Base-by-base conservation (phyloP, 1,284 basidiomycete genomes). In the Rugosomyces carneus region DNA sequence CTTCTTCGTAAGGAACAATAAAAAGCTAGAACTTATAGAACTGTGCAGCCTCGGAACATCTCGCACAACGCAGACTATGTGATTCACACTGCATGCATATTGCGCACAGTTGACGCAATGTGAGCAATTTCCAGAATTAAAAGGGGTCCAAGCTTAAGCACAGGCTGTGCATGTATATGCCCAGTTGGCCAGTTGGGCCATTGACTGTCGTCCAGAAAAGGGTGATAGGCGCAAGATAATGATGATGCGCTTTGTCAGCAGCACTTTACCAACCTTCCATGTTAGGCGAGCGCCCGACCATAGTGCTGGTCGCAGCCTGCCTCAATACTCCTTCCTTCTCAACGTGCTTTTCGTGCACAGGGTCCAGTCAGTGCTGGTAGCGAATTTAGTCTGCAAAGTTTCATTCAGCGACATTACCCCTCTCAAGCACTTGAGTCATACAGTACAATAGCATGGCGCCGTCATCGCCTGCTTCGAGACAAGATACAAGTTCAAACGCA, bases 171-270 rank as follows among this genome's bases (percentile, higher is more conserved):
- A n/a, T n/a, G n/a, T n/a, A n/a, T n/a, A n/a, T n/a, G n/a, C n/a
- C n/a, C n/a, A n/a, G n/a, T n/a, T n/a, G n/a, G n/a, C n/a, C n/a
- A n/a, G n/a, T n/a, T n/a, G n/a, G n/a, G n/a, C 24, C 5, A 26
- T 5, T 26, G 29, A 8, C 29, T 8, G 11, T 8, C 29, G 8
- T n/a, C 43, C 36, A 31, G 48, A 51, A 45, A 37, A 24, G 44
- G 44, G 41, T 26, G 39, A 7, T 41, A 42, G 43, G 47, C 47
- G 43, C 43, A n/a, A 42, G 20, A 49, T 50, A 45, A 38, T 24
- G n/a, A 29, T 35, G 15, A 24, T 9, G n/a, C n/a, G 45, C 34
- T 50, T 51, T 44, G 49, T 51, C 49, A 51, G 45, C 42, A 39
- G 32, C 21, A 19, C 8, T 31, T 31, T 31, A 31, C 29, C 32